Percentiles rank a stretch among this genome's conserved stretches.
Evolutionary conservation across 495 filamentous ascomycete genomes (phyloP).

Genomic region (Hypoxylon fragiforme): DNA sequence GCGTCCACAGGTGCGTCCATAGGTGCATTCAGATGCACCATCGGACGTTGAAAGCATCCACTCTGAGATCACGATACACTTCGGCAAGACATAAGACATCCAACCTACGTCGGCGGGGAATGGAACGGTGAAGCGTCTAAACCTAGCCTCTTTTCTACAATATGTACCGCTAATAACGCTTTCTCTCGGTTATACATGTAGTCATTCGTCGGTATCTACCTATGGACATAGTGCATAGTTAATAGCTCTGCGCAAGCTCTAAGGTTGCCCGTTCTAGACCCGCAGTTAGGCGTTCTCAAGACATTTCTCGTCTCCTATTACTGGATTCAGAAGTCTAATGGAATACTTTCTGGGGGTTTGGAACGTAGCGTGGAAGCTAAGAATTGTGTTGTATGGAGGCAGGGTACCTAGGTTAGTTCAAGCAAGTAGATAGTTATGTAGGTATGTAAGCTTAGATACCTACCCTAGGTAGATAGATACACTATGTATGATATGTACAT

Average conservation of each 20-base stretch:
- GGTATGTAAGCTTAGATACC: slow-evolving; percentile 8
- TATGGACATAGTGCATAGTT: not conserved
- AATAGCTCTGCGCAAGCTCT: slow-evolving; percentile 18
- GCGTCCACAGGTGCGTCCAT: slow-evolving; percentile 20
- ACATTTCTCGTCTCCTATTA: slow-evolving; percentile 39
- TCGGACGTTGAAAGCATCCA: slow-evolving; percentile 16
- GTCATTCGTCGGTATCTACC: slow-evolving; percentile 17
- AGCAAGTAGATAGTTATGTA: too few species aligned
- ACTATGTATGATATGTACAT: too few species aligned
- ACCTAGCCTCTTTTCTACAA: slow-evolving; percentile 15
- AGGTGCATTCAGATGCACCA: not conserved
- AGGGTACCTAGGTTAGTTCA: too few species aligned
- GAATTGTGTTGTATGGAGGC: too few species aligned
- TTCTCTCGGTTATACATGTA: too few species aligned
- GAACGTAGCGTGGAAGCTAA: slow-evolving; percentile 21
- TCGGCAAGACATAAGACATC: slow-evolving; percentile 21
- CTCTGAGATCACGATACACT: slow-evolving; percentile 20
- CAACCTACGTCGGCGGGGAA: slow-evolving; percentile 23
- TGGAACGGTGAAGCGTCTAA: slow-evolving; percentile 14
- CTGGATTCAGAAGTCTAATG: slow-evolving; percentile 35
- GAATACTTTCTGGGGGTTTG: slow-evolving; percentile 10
- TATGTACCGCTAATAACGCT: too few species aligned
- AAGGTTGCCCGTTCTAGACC: slow-evolving; percentile 34
- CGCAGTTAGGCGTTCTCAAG: slow-evolving; percentile 38
- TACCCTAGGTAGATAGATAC: not conserved